A percentile compares a stretch with the other conserved stretches of the same genome.
These are phyloP conservation scores for Aureobasidium pullulans DNA, from an alignment of 2,329 filamentous ascomycete genomes.

Conservation along the genomic window DNA sequence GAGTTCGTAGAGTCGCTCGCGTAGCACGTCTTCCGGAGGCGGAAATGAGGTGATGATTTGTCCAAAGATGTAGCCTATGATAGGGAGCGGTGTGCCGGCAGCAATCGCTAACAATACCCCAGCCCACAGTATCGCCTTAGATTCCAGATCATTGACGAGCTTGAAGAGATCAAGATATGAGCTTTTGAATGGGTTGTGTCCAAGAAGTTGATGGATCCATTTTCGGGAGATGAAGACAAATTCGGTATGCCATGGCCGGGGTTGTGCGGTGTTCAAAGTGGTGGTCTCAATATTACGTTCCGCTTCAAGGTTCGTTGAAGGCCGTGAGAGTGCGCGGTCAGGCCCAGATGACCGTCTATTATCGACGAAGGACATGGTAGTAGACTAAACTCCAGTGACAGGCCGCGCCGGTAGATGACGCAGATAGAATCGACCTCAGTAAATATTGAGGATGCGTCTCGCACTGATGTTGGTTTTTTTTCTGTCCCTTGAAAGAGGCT, in stretches of 20 bases:
- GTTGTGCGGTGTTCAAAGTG: constrained; percentile 29
- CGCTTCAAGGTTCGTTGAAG: constrained; percentile 8
- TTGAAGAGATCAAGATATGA: constrained; percentile 44
- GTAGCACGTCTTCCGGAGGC: constrained; percentile 37
- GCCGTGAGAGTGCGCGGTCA: constrained; percentile 24
- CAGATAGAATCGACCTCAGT: background rate
- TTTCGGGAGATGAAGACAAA: constrained; percentile 26
- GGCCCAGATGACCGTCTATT: constrained; percentile 16
- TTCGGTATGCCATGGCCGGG: constrained; percentile 26
- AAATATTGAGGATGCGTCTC: background rate
- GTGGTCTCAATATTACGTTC: constrained; percentile 28
- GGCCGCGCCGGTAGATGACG: background rate
- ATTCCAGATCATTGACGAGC: constrained; percentile 35
- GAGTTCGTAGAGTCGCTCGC: constrained; percentile 34
- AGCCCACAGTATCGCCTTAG: constrained; percentile 28
- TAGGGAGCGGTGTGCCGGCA: constrained; percentile 34
- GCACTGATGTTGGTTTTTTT: background rate
- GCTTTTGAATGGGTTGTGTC: constrained; percentile 38
- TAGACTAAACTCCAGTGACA: background rate
- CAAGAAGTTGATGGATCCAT: constrained; percentile 33
- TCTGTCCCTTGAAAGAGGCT: background rate
- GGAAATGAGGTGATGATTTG: constrained; percentile 46
- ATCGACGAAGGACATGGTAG: background rate
- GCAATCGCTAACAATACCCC: constrained; percentile 32
- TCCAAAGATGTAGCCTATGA: constrained; percentile 40